phyloP scores from a whole-genome alignment of 345 rosid species.

The Orychophragmus violaceus region DNA sequence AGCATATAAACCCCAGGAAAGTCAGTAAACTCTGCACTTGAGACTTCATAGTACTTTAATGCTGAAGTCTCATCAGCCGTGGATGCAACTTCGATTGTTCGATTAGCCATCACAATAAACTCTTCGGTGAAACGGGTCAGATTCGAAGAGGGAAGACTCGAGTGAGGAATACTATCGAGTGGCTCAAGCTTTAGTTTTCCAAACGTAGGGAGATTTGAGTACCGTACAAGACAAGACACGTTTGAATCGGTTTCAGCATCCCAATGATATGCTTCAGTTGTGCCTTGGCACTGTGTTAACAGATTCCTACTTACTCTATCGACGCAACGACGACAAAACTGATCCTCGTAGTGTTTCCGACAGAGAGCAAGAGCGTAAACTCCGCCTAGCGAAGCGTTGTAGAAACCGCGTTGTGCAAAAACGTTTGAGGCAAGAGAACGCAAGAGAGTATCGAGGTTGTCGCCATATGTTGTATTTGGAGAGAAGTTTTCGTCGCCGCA shows the following conservation, averaged over 20 bases:
- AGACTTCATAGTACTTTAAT: conserved; percentile 36
- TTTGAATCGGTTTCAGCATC: not conserved
- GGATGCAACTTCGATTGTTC: conserved; percentile 21
- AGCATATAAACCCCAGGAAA: conserved; percentile 25
- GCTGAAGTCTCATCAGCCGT: conserved; percentile 28
- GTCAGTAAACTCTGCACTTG: conserved; percentile 15
- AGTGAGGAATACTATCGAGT: not conserved
- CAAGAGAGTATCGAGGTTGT: conserved; percentile 19
- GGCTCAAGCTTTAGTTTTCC: conserved; percentile 30
- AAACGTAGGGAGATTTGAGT: conserved; percentile 23
- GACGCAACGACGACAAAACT: conserved; percentile 26
- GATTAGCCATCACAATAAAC: conserved; percentile 24
- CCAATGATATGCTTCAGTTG: conserved; percentile 35
- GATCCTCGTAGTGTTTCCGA: conserved; percentile 24
- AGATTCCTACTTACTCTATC: conserved; percentile 9
- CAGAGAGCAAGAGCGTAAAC: conserved; percentile 35
- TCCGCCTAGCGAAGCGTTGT: conserved; percentile 25
- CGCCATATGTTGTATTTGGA: conserved; percentile 4
- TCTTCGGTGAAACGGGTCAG: conserved; percentile 19
- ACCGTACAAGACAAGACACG: conserved; percentile 36
- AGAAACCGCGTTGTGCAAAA: conserved; percentile 17
- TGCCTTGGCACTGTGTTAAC: conserved; percentile 25
- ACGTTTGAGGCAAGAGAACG: conserved; percentile 31
- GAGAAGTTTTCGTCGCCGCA: conserved; percentile 32
- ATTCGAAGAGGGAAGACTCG: not conserved